Evolutionary conservation across 148 eudicot genomes (phyloP), one percentile per base, ranked within the genome.

Genomic region (Suaeda aralocaspica): DNA sequence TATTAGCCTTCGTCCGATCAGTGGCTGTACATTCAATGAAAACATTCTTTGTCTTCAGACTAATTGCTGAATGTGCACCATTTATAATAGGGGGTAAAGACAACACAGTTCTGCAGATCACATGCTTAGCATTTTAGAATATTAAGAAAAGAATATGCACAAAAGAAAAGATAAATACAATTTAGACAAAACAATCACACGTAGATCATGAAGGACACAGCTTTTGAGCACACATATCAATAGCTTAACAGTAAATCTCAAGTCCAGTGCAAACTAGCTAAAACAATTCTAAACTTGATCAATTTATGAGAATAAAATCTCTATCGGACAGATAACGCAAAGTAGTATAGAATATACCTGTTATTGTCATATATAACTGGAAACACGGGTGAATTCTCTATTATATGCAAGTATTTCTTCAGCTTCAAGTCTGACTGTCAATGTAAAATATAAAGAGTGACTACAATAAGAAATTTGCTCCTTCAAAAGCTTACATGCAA

Each of bases 21-120:
- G 96, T 94, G 74, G 97, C 99, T 62, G 99, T 94, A 77, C 99
- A 94, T 78, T 94, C 99, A 56, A 94, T 94, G 66, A 94, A 91
- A 34, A 94, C 88, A 82, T 94, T 91, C 81, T 82, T 89, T 63
- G 99, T 94, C 84, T 89, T 83, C 76, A 94, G 67, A 49, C 83
- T 68, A 70, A 94, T 94, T 36, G 99, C 97, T 48, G 99, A 94
- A 84, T 91, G 97, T 59, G 92, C 87, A 73, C 99, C 88, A 76
- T 94, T 94, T 53, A 94, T 94, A 51, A 94, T 91, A 22, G 99
- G 99, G 36, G 99, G 99, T 72, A 94, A 68, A 39, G 97, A 94
- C 84, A 94, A 77, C 48, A 94, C 97, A 36, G 91, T 94, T 82
- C 99, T 94, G 87, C 82, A 85, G 59, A 73, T 71, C 33, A 62